Conservation (phyloP, 1,139 yeast species). For the Candida glucosophila region DNA sequence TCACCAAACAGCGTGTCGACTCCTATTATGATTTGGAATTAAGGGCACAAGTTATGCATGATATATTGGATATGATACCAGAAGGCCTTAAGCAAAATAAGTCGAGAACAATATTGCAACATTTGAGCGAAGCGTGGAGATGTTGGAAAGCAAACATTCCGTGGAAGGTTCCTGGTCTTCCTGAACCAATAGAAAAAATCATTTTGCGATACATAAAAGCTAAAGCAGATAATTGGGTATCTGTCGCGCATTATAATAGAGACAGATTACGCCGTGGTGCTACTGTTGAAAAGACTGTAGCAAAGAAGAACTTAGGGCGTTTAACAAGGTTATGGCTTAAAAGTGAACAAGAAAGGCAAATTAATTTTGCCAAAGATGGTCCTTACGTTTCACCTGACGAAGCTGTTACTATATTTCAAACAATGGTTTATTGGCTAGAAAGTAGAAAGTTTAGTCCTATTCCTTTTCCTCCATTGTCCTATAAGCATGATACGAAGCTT, state of each 20-base stretch:
- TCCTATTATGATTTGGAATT: slow-evolving; percentile 91
- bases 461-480: slow-evolving; percentile 88
- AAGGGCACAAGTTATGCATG: slow-evolving; percentile 92
- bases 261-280: slow-evolving; percentile 84
- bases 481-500: slow-evolving; percentile 88
- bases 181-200: slow-evolving; percentile 79
- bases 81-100: slow-evolving; percentile 86
- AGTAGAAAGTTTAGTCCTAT: slow-evolving; percentile 76
- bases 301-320: slow-evolving; percentile 86
- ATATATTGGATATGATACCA: slow-evolving; percentile 93
- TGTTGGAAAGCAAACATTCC: slow-evolving; percentile 99
- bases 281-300: slow-evolving; percentile 89
- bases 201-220: slow-evolving; percentile 87
- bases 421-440: slow-evolving; percentile 92
- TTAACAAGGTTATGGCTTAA: slow-evolving; percentile 88
- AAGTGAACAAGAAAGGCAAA: slow-evolving; percentile 85
- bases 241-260: slow-evolving; percentile 87
- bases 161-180: slow-evolving; percentile 97
- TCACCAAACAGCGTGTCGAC: slow-evolving; percentile 92
- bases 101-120: slow-evolving; percentile 83
- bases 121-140: slow-evolving; percentile 96
- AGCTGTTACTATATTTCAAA: slow-evolving; percentile 78
- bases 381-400: slow-evolving; percentile 82
- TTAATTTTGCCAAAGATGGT: slow-evolving; percentile 72
- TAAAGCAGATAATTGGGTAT: slow-evolving; percentile 95